Base-by-base conservation (phyloP, 2,329 filamentous ascomycete species). In the Ophiostoma fasciatum region DNA sequence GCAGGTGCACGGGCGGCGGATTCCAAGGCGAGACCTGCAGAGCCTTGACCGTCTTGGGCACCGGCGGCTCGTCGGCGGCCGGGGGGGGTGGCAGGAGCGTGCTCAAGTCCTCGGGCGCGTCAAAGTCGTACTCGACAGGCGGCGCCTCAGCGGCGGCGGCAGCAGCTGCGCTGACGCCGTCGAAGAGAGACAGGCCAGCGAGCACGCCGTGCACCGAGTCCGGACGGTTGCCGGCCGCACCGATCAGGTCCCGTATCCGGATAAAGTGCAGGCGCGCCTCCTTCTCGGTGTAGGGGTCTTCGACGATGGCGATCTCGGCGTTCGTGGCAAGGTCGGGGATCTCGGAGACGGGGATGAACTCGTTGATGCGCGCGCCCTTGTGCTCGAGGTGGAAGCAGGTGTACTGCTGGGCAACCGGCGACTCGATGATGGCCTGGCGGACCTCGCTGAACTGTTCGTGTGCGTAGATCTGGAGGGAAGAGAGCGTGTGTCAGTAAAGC, bases 351-450 rank as follows among this genome's bases (percentile, higher is more conserved):
- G 92, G 80, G 41, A 92, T 72, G 50, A 90, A 96, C 59, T 98
- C 90, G 58, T 96, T 96, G 68, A 98, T 79, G 46, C 82, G 80
- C 59, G 82, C 66, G 47, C 84, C 83, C 41, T 82, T 78, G 62
- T 87, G 78, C 62, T 96, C 87, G 50, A 98, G 76, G 61, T 98
- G 90, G 65, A 98, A 98, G 67, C 90, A 98, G 36, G 90, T 93
- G 64, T 94, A 94, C 59, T 93, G 85, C 62, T 94, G 90, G 35
- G 88, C 92, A 41, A 79, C 71, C 5, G 90, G 90, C 33, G 85
- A 71, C 60, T 98, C 90, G 61, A 94, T 85, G 55, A 98, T 82
- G 43, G 87, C 88, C 61, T 96, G 90, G 47, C 90, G 82, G 49
- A 98, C 78, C 65, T 98, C 90, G 60, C 96, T 90, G 42, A 96